Evolutionary conservation across 192 early-diverging fungal genomes (phyloP).

Genomic region (Coemansia sp.): DNA sequence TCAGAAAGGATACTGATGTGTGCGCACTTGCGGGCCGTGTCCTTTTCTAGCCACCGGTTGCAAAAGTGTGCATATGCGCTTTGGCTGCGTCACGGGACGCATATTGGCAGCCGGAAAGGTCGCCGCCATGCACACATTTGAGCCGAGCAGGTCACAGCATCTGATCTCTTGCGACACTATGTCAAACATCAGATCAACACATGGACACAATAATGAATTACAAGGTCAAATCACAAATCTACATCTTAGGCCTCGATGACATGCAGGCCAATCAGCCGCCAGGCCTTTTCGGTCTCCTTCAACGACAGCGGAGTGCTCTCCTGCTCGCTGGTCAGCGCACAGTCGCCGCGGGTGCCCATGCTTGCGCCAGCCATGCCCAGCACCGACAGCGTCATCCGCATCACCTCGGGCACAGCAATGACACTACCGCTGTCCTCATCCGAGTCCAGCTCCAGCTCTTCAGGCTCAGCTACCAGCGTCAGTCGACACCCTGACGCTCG

Average conservation of each 20-base stretch:
- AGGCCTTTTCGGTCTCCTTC: slow-evolving; percentile 39
- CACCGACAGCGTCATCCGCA: slow-evolving; percentile 53
- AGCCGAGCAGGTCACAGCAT: neutral
- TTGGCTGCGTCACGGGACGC: neutral
- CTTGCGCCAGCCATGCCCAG: slow-evolving; percentile 34
- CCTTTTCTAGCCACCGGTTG: neutral
- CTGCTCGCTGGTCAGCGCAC: slow-evolving; percentile 42
- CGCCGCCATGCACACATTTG: neutral
- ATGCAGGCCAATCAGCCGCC: slow-evolving; percentile 50
- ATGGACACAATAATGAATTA: slow-evolving; percentile 2
- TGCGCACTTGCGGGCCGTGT: neutral
- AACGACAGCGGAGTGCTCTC: slow-evolving; percentile 38
- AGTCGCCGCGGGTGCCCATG: slow-evolving; percentile 21
- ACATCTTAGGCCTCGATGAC: slow-evolving; percentile 38
- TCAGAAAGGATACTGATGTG: neutral
- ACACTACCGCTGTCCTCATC: slow-evolving; percentile 53
- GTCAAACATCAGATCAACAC: neutral
- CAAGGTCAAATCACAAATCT: neutral
- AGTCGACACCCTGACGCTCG: slow-evolving; percentile 45
- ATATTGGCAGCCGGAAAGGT: neutral
- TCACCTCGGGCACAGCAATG: slow-evolving; percentile 45
- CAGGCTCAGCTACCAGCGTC: slow-evolving; percentile 45
- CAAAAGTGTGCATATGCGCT: neutral
- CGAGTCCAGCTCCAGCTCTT: slow-evolving; percentile 39
- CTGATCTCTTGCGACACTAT: neutral